These are phyloP conservation scores for Chytridium lagenaria DNA, from an alignment of 371 early-diverging fungal genomes.

Conservation along the genomic window DNA sequence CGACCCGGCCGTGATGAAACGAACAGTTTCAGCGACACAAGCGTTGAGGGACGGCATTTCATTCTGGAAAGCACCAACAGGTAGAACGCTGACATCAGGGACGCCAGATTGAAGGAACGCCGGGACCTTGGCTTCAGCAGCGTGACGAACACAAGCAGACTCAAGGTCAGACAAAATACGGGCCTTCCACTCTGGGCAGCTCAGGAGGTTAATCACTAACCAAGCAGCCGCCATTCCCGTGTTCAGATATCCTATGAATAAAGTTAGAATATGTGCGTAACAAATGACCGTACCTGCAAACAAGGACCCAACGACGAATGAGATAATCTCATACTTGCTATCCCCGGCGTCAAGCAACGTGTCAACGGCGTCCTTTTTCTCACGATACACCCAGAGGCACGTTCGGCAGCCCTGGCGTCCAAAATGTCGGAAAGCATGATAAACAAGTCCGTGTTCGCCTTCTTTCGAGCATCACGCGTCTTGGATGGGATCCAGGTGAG, in stretches of 20 bases:
- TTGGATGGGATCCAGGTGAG: slow-evolving; percentile 3
- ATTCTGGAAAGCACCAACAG: not conserved
- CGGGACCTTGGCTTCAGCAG: not conserved
- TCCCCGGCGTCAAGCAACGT: slow-evolving; percentile 5
- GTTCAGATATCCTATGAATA: slow-evolving; percentile 1
- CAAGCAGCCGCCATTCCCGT: slow-evolving; percentile 21
- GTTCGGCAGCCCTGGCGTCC: not conserved
- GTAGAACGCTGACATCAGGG: slow-evolving; percentile 5
- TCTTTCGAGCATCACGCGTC: not conserved
- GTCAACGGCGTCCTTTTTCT: slow-evolving; percentile 8
- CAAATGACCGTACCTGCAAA: not conserved
- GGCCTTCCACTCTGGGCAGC: not conserved
- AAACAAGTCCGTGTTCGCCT: slow-evolving; percentile 1
- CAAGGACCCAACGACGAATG: slow-evolving; percentile 12
- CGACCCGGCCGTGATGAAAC: not conserved
- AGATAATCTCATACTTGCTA: slow-evolving; percentile 12
- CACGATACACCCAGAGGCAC: not conserved
- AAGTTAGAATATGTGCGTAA: not conserved
- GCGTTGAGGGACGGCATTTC: slow-evolving; percentile 15
- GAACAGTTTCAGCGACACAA: slow-evolving; percentile 14
- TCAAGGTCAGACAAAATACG: slow-evolving; percentile 13
- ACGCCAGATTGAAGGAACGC: not conserved
- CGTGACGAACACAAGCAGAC: not conserved
- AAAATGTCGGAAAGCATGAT: not conserved
- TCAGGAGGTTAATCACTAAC: slow-evolving; percentile 3